Evolutionary conservation across 306 rosid species (phyloP).

Genomic region (apple (Malus domestica)): ASM211411v1 NC_041790.1:4650001-4650500

Average conservation of each 20-base stretch:
- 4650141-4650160: constrained; percentile 35
- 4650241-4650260: constrained; percentile 24
- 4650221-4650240: constrained; percentile 26
- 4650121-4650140: constrained; percentile 27
- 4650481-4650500: constrained; percentile 30
- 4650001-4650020: neutral
- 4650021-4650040: neutral
- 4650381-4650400: constrained; percentile 27
- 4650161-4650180: constrained; percentile 28
- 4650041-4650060: neutral
- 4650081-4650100: constrained; percentile 42
- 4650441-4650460: constrained; percentile 26
- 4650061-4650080: neutral
- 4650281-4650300: constrained; percentile 29
- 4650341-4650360: constrained; percentile 12
- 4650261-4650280: constrained; percentile 27
- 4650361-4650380: constrained; percentile 31
- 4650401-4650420: constrained; percentile 30
- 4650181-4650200: constrained; percentile 22
- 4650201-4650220: constrained; percentile 25
- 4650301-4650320: constrained; percentile 31
- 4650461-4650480: constrained; percentile 13
- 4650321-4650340: constrained; percentile 22
- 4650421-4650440: constrained; percentile 28
- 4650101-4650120: constrained; percentile 23